phyloP scores from a whole-genome alignment of 176 grass and related monocot genomes.

The Poa pratensis region DNA sequence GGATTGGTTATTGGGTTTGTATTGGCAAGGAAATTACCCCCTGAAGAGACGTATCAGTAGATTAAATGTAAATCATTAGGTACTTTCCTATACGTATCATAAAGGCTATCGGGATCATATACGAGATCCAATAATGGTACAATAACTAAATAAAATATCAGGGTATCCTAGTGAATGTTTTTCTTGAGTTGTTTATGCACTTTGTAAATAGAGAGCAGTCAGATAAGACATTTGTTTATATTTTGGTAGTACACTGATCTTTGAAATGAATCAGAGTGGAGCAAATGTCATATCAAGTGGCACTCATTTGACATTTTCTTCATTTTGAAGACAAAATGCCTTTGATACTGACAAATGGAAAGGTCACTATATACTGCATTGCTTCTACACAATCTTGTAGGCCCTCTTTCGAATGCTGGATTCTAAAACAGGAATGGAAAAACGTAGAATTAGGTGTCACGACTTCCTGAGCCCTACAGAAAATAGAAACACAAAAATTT shows the following conservation, averaged over 20 bases:
- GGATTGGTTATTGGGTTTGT: background rate
- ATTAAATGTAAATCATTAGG: background rate
- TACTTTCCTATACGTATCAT: background rate
- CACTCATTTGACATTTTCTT: background rate
- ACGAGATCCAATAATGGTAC: background rate
- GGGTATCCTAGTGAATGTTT: background rate
- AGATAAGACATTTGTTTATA: background rate
- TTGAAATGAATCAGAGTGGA: constrained; percentile 15
- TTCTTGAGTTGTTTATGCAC: no score
- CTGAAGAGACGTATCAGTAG: background rate
- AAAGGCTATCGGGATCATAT: background rate
- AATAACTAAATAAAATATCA: background rate
- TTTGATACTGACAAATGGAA: constrained; percentile 14
- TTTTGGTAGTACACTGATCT: background rate
- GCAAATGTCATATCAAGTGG: constrained; percentile 1
- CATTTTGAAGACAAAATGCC: background rate
- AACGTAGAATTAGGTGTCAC: background rate
- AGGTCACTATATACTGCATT: background rate
- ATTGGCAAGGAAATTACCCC: background rate
- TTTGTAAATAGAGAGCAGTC: constrained; percentile 9
- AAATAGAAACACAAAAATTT: background rate
- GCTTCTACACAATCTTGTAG: background rate
- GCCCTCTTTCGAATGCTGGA: background rate
- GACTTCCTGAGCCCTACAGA: background rate
- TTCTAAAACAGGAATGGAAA: background rate